Percentiles rank a stretch among this genome's conserved stretches.
phyloP scores from a whole-genome alignment of 2,329 filamentous ascomycete genomes.

The Hymenoscyphus linearis region DNA sequence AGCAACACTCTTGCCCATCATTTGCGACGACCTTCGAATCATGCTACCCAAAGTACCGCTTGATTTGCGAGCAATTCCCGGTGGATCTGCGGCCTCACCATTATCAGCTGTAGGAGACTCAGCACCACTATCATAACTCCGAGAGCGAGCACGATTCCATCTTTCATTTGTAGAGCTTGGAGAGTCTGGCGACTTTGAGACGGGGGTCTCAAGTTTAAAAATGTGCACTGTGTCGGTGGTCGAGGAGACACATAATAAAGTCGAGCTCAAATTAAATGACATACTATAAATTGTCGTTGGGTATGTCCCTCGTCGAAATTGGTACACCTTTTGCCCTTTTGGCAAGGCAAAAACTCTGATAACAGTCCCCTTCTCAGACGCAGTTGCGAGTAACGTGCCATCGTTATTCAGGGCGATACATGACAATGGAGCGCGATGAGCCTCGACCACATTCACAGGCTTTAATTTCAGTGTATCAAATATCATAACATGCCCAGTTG shows the following conservation, averaged over 20 bases:
- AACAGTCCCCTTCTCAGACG: slow-evolving; percentile 95
- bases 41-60: slow-evolving; percentile 85
- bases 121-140: slow-evolving; percentile 50
- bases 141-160: slow-evolving; percentile 35
- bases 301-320: slow-evolving; percentile 93
- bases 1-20: slow-evolving; percentile 83
- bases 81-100: slow-evolving; percentile 26
- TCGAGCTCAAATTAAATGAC: slow-evolving; percentile 95
- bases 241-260: slow-evolving; percentile 89
- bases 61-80: slow-evolving; percentile 39
- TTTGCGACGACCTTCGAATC: slow-evolving; percentile 88
- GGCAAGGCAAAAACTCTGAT: slow-evolving; percentile 94
- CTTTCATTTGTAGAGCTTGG: slow-evolving; percentile 24
- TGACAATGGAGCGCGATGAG: slow-evolving; percentile 85
- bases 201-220: slow-evolving; percentile 67
- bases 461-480: slow-evolving; percentile 88
- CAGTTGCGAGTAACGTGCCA: slow-evolving; percentile 85
- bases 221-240: slow-evolving; percentile 96
- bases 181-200: slow-evolving; percentile 32
- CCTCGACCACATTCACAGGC: slow-evolving; percentile 91
- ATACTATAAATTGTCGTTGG: slow-evolving; percentile 96
- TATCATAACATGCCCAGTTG: slow-evolving; percentile 85
- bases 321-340: slow-evolving; percentile 85
- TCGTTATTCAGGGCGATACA: slow-evolving; percentile 90
- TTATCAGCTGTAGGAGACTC: slow-evolving; percentile 40